phyloP scores from a whole-genome alignment of 257 asterid genomes.

The Sherardia arvensis region DNA sequence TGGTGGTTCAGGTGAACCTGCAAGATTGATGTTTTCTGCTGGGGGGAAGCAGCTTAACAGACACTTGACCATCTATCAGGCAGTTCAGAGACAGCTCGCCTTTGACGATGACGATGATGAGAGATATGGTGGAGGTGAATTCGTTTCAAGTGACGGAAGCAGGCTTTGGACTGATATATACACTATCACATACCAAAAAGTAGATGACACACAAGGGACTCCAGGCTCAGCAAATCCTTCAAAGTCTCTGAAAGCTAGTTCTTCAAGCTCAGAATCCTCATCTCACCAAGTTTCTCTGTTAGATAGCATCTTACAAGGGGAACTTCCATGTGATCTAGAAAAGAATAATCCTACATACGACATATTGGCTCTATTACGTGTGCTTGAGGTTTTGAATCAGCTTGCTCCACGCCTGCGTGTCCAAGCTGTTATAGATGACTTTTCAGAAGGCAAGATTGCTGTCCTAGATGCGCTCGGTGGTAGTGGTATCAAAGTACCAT shows the following conservation, averaged over 20 bases:
- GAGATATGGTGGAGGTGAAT: conserved; percentile 60
- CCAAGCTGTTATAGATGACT: conserved; percentile 50
- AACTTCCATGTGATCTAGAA: conserved; percentile 90
- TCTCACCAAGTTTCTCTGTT: conserved; percentile 51
- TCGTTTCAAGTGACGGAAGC: conserved; percentile 73
- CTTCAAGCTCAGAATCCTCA: conserved; percentile 36
- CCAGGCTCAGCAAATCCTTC: conserved; percentile 49
- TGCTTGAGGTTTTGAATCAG: conserved; percentile 91
- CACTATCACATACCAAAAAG: conserved; percentile 79
- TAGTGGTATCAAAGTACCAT: conserved; percentile 44
- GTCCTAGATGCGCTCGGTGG: conserved; percentile 39
- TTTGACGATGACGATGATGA: conserved; percentile 81
- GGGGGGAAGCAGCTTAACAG: conserved; percentile 82
- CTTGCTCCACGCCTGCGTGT: conserved; percentile 71
- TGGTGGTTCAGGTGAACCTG: conserved; percentile 53
- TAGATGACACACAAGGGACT: conserved; percentile 57
- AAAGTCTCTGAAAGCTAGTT: conserved; percentile 50
- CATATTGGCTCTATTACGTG: conserved; percentile 80
- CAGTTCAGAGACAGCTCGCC: conserved; percentile 83
- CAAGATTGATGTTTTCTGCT: conserved; percentile 62
- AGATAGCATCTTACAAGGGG: conserved; percentile 92
- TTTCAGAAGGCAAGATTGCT: conserved; percentile 61
- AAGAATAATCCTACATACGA: conserved; percentile 79
- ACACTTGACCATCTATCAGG: conserved; percentile 81
- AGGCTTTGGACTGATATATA: conserved; percentile 83